Percentiles rank a stretch among this genome's conserved stretches.
Conservation (phyloP, 306 rosid genomes). For the Prunus salicina region DNA sequence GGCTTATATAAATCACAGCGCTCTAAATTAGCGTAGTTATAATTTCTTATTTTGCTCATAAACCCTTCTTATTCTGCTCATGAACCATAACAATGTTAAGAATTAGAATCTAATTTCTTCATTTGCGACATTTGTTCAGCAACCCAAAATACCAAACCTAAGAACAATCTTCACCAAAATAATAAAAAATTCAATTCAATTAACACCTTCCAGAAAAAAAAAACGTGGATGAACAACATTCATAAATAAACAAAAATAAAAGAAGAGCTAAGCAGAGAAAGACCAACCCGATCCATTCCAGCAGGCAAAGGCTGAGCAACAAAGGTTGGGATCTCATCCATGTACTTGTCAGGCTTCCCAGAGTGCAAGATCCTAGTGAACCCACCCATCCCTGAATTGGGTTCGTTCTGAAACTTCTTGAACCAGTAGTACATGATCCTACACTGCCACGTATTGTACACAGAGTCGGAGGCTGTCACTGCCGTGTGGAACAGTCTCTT, state of each 20-base stretch:
- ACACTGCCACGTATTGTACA: conserved; percentile 96
- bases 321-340: conserved; percentile 97
- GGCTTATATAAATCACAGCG: not conserved
- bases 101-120: not conserved
- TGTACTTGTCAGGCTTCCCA: conserved; percentile 71
- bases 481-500: conserved; percentile 89
- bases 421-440: conserved; percentile 94
- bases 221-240: not conserved
- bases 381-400: conserved; percentile 88
- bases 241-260: not conserved
- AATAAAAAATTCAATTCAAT: not conserved
- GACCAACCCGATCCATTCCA: conserved; percentile 83
- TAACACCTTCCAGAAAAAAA: not conserved
- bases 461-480: conserved; percentile 89
- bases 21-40: not conserved
- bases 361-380: conserved; percentile 90
- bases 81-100: not conserved
- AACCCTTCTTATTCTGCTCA: not conserved
- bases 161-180: not conserved
- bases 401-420: conserved; percentile 52
- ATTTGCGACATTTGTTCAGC: not conserved
- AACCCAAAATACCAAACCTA: not conserved
- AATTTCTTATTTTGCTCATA: not conserved
- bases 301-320: conserved; percentile 95
- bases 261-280: not conserved